Conservation (phyloP, 805 yeast genomes). For the Kuraishia ogatae region DNA sequence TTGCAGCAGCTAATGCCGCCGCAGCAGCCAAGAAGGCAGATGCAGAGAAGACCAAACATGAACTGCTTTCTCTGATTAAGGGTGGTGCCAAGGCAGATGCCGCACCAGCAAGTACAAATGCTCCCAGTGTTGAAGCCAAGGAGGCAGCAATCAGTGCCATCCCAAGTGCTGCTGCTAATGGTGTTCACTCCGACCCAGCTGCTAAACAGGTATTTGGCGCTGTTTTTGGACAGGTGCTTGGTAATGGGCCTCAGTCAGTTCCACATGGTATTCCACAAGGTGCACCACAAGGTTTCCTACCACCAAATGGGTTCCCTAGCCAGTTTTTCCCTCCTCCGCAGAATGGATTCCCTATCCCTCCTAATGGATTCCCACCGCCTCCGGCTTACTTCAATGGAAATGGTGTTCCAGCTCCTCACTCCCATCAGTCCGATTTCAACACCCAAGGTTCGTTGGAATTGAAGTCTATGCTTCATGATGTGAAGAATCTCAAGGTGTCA, state of each 20-base stretch:
- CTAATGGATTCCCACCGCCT: background rate
- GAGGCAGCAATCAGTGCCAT: background rate
- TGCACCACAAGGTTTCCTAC: background rate
- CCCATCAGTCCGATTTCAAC: background rate
- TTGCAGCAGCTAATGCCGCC: too few relatives aligned
- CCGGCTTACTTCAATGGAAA: background rate
- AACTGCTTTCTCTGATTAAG: conserved; percentile 35
- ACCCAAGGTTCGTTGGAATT: background rate
- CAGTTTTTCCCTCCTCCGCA: conserved; percentile 2
- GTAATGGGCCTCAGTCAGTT: conserved; percentile 2
- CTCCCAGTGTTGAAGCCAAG: background rate
- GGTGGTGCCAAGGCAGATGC: conserved; percentile 6
- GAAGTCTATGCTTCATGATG: background rate
- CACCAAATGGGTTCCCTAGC: conserved; percentile 2
- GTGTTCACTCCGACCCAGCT: conserved; percentile 6
- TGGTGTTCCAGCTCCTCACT: background rate
- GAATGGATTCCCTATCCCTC: background rate
- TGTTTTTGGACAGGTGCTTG: conserved; percentile 16
- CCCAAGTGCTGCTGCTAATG: background rate
- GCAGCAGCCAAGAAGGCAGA: conserved; percentile 16
- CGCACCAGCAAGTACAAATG: background rate
- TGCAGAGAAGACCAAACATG: conserved; percentile 27
- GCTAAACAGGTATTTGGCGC: conserved; percentile 21
- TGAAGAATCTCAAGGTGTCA: conserved; percentile 2
- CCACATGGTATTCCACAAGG: background rate